Evolutionary conservation across 2,329 filamentous ascomycete species (phyloP).

Genomic region (Ophiosphaerella herpotricha): DNA sequence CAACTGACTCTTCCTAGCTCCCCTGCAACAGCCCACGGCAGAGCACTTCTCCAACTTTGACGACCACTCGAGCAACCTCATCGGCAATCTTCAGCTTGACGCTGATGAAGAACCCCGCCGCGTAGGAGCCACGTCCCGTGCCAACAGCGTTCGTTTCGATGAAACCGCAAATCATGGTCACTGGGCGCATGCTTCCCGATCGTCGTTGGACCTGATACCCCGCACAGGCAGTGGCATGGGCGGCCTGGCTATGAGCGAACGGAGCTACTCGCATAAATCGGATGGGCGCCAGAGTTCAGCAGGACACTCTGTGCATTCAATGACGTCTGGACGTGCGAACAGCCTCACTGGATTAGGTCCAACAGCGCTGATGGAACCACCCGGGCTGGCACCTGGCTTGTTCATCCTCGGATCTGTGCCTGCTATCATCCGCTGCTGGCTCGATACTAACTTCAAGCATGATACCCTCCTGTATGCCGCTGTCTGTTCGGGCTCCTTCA

Average conservation of each 20-base stretch:
- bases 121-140: slow-evolving; percentile 84
- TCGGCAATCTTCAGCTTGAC: slow-evolving; percentile 82
- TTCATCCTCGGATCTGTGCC: slow-evolving; percentile 88
- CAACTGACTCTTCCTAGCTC: slow-evolving; percentile 59
- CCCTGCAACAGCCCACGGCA: slow-evolving; percentile 75
- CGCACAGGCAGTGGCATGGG: slow-evolving; percentile 80
- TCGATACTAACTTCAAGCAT: slow-evolving; percentile 88
- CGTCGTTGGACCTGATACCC: slow-evolving; percentile 81
- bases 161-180: slow-evolving; percentile 92
- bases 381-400: slow-evolving; percentile 79
- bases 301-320: slow-evolving; percentile 80
- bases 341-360: slow-evolving; percentile 71
- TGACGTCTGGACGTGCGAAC: slow-evolving; percentile 78
- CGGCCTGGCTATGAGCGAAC: slow-evolving; percentile 81
- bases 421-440: slow-evolving; percentile 93
- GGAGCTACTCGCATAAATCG: slow-evolving; percentile 91
- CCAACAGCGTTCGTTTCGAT: slow-evolving; percentile 97
- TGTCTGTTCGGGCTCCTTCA: slow-evolving; percentile 88
- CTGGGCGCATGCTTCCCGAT: slow-evolving; percentile 81
- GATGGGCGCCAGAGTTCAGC: slow-evolving; percentile 93
- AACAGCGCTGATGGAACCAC: slow-evolving; percentile 75
- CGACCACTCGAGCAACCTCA: slow-evolving; percentile 78
- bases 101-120: slow-evolving; percentile 84
- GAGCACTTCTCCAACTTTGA: slow-evolving; percentile 91
- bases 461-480: slow-evolving; percentile 88